phyloP scores from a whole-genome alignment of 129 eudicot genomes.

The Pseudognaphalium luteoalbum region DNA sequence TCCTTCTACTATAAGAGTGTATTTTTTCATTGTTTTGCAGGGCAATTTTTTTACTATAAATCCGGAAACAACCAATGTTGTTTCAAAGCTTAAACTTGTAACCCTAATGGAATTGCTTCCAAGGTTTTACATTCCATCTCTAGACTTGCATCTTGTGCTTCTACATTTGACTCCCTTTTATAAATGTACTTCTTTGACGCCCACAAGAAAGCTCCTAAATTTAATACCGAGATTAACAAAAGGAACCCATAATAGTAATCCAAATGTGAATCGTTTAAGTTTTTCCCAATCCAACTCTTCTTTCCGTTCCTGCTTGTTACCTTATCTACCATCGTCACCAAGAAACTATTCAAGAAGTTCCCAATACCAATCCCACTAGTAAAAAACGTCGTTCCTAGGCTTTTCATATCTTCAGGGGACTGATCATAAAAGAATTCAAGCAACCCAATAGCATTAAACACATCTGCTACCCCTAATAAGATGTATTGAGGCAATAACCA shows the following conservation, averaged over 20 bases:
- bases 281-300: conserved; percentile 86
- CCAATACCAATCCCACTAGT: conserved; percentile 85
- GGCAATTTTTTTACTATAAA: conserved; percentile 8
- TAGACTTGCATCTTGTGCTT: conserved; percentile 42
- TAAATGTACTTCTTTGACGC: conserved; percentile 71
- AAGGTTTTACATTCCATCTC: conserved; percentile 46
- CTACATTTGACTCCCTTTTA: conserved; percentile 47
- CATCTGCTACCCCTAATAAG: conserved; percentile 77
- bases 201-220: conserved; percentile 58
- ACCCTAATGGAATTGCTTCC: conserved; percentile 42
- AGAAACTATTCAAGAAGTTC: conserved; percentile 76
- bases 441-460: conserved; percentile 77
- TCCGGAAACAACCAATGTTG: conserved; percentile 21
- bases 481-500: conserved; percentile 78
- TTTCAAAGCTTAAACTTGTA: conserved; percentile 38
- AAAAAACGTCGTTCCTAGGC: conserved; percentile 89
- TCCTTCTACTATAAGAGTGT: background rate
- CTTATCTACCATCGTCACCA: conserved; percentile 78
- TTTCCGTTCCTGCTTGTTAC: conserved; percentile 52
- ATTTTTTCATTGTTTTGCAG: too few relatives aligned
- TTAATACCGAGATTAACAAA: conserved; percentile 52
- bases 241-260: conserved; percentile 81
- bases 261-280: conserved; percentile 74
- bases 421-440: conserved; percentile 93
- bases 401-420: conserved; percentile 90